A percentile compares a stretch with the other conserved stretches of the same genome.
These are phyloP conservation scores for Pseudocercospora cruenta DNA, from an alignment of 2,329 filamentous ascomycete genomes.

Conservation along the genomic window DNA sequence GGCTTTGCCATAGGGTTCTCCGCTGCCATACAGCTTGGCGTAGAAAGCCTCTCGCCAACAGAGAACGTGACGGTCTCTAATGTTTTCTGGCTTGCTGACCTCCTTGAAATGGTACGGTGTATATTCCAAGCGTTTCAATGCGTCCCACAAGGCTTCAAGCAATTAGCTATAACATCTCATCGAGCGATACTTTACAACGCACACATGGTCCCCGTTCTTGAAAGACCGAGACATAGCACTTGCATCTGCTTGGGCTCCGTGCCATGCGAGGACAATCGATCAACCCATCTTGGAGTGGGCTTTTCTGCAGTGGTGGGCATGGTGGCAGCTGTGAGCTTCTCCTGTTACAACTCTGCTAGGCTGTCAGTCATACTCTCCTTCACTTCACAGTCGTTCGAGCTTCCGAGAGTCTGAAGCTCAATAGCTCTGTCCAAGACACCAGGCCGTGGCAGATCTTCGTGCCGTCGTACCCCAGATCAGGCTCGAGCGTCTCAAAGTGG, in stretches of 20 bases:
- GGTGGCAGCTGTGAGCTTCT: not conserved
- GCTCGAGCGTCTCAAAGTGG: not conserved
- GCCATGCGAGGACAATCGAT: not conserved
- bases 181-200: not conserved
- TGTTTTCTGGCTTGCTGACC: constrained; percentile 2
- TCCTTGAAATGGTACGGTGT: constrained; percentile 19
- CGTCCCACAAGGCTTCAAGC: constrained; percentile 12
- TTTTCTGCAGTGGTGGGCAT: not conserved
- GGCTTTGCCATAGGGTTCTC: not conserved
- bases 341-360: no score
- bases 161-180: not conserved
- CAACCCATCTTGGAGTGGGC: constrained; percentile 14
- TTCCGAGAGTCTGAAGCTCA: not conserved
- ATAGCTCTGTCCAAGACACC: not conserved
- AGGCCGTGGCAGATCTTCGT: constrained; percentile 1
- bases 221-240: constrained; percentile 19
- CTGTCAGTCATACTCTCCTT: no score
- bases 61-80: constrained; percentile 13
- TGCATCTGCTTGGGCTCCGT: constrained; percentile 13
- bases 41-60: constrained; percentile 18
- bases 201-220: constrained; percentile 21
- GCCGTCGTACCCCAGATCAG: not conserved
- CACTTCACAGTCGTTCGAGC: no score
- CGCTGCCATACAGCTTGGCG: constrained; percentile 15
- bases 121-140: constrained; percentile 14